phyloP scores from a whole-genome alignment of 345 rosid species.

The Hibiscus trionum region DNA sequence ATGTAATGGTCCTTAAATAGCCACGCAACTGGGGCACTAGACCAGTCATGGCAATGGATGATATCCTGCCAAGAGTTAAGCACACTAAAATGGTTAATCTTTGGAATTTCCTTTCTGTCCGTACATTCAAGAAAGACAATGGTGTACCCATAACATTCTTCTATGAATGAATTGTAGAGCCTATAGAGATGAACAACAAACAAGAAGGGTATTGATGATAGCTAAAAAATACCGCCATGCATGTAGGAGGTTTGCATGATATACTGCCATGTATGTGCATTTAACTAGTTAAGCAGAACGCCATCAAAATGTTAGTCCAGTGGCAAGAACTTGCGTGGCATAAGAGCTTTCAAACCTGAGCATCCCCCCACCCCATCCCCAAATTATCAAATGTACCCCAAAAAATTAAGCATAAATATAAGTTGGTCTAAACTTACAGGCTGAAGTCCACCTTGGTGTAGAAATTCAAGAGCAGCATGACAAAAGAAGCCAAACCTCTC shows the following conservation, averaged over 20 bases:
- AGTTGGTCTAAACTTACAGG: constrained; percentile 45
- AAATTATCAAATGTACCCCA: neutral
- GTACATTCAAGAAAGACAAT: neutral
- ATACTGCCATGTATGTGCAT: neutral
- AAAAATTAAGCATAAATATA: neutral
- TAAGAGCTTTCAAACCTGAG: neutral
- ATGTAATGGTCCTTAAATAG: constrained; percentile 70
- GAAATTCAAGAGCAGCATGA: constrained; percentile 91
- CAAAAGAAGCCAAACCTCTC: constrained; percentile 86
- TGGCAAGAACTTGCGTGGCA: neutral
- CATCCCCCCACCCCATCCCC: neutral
- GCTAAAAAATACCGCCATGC: neutral
- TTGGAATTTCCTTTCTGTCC: neutral
- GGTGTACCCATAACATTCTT: neutral
- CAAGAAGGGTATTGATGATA: neutral
- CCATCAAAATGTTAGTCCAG: neutral
- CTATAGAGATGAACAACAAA: neutral
- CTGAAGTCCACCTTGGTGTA: constrained; percentile 75
- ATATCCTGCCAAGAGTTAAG: constrained; percentile 55
- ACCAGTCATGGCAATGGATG: constrained; percentile 96
- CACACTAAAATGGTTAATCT: neutral
- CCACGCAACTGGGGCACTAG: constrained; percentile 88
- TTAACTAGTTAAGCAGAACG: neutral
- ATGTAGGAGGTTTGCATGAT: neutral
- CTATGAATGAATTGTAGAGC: neutral